phyloP scores from a whole-genome alignment of 345 rosid genomes.

The Eucalyptus sp. region DNA sequence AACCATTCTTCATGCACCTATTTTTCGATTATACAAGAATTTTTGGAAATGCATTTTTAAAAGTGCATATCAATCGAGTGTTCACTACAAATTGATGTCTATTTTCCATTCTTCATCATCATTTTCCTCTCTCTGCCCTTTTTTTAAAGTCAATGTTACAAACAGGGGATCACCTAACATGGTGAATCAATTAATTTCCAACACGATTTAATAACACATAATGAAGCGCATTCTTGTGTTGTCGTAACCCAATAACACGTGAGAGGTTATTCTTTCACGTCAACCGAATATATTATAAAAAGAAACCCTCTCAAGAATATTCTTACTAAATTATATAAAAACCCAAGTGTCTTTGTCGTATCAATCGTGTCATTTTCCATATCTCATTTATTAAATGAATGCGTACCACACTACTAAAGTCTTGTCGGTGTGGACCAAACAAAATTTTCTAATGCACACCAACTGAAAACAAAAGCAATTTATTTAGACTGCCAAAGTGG shows the following conservation, averaged over 20 bases:
- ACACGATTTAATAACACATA: background rate
- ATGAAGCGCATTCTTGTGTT: background rate
- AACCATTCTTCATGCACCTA: background rate
- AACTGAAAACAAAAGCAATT: background rate
- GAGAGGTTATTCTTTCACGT: background rate
- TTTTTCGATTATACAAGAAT: accelerated
- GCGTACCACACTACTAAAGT: background rate
- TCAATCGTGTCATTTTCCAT: background rate
- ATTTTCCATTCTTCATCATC: background rate
- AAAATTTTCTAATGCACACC: background rate
- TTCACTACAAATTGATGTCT: background rate
- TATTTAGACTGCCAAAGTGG: background rate
- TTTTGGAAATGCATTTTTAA: background rate
- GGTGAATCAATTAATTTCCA: accelerated
- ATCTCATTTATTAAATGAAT: background rate
- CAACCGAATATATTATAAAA: background rate
- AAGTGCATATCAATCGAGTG: accelerated
- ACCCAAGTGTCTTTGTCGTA: background rate
- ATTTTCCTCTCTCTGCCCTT: background rate
- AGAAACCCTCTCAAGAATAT: background rate
- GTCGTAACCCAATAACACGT: accelerated
- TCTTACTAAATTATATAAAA: accelerated
- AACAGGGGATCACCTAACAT: background rate
- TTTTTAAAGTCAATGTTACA: background rate
- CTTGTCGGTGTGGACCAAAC: background rate